Conservation (phyloP, 108 stramenopile genomes). For the Nannochloropsis gaditana region DNA sequence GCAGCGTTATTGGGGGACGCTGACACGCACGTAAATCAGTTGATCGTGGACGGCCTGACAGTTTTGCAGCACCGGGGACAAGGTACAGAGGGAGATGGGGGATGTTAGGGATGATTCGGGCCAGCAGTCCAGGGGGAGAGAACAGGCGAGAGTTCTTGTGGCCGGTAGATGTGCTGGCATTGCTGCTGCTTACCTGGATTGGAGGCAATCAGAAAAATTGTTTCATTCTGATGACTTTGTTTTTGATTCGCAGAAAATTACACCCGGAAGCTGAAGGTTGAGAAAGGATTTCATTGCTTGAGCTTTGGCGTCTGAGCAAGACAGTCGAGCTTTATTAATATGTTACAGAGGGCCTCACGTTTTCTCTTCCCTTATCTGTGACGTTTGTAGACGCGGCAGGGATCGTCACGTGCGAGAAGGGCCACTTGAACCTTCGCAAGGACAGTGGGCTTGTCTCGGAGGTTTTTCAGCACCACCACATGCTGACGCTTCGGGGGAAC, state of each 20-base stretch:
- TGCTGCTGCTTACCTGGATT: too few species aligned
- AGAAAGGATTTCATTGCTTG: neutral
- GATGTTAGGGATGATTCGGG: too few species aligned
- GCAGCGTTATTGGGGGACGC: constrained; percentile 44
- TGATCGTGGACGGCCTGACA: constrained; percentile 91
- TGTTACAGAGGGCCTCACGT: neutral
- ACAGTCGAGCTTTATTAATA: neutral
- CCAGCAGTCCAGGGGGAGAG: too few species aligned
- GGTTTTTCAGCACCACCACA: constrained; percentile 89
- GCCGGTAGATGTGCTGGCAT: too few species aligned
- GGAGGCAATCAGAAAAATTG: too few species aligned
- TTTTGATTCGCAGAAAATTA: too few species aligned
- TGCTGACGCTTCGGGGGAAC: constrained; percentile 78
- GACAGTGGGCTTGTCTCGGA: constrained; percentile 95
- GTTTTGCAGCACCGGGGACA: constrained; percentile 99
- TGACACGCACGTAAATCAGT: constrained; percentile 58
- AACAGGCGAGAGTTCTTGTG: too few species aligned
- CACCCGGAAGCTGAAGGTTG: neutral
- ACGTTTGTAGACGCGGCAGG: constrained; percentile 76
- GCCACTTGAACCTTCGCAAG: constrained; percentile 71
- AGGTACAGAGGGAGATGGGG: constrained; percentile 24
- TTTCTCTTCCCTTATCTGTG: neutral
- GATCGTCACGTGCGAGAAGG: constrained; percentile 37
- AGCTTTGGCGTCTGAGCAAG: neutral
- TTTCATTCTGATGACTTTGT: too few species aligned